Evolutionary conservation across 2,329 filamentous ascomycete species (phyloP), one percentile per base, ranked within the genome.

Genomic region (Madurella mycetomatis): DNA sequence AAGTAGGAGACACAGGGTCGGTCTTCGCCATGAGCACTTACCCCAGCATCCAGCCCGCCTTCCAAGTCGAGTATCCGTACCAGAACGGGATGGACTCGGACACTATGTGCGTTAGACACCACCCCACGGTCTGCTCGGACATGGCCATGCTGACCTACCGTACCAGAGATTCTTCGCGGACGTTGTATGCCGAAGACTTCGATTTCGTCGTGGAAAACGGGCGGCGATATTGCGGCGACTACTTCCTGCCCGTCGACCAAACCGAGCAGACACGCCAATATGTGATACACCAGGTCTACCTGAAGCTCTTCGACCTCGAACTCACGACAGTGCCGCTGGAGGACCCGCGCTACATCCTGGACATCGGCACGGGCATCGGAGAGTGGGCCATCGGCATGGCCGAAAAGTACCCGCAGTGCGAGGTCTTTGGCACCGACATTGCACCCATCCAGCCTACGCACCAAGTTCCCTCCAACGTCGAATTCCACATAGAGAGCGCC

Each of bases 241-340:
- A 84, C 63, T 77, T 76, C 49, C 79, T 83, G 49, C 81, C 82
- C 32, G 82, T 83, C 55, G 82, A 85, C 58, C 79, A 82, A 49
- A 68, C 73, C 5, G 82, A 84, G 64, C 68, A 70, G 53, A 68
- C 68, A 19, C 67, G 69, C 2, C 61, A 69, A 58, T 68, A 67
- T 31, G 63, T 69, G 46, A 52, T 66, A 39, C 66, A 70, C 58
- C 65, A 69, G 47, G 66, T 68, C 19, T 68, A 64, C 43, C 62
- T 69, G 31, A 64, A 68, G 51, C 49, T 66, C 18, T 68, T 68
- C 50, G 45, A 66, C 55, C 59, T 68, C 9, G 61, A 69, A 53
- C 60, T 71, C 15, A 71, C 69, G 12, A 67, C 67, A 5, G 63
- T 70, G 7, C 63, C 64, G 13, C 62, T 71, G 17, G 65, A 73